phyloP scores from a whole-genome alignment of 164 flowering plant genomes.

The Saururus chinensis region DNA sequence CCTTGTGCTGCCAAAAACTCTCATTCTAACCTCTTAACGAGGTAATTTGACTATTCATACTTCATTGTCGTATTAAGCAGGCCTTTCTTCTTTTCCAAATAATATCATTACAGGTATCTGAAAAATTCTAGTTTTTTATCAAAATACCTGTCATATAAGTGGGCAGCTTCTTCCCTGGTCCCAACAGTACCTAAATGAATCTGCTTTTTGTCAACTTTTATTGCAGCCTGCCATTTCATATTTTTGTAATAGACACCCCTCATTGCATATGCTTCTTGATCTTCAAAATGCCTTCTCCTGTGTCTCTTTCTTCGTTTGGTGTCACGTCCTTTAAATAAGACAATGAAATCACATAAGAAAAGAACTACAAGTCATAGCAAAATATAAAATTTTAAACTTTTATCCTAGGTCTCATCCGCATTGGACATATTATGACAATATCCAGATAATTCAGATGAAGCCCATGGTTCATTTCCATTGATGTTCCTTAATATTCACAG shows the following conservation, averaged over 20 bases:
- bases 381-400: background rate
- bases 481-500: too few species aligned
- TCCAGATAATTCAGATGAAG: too few species aligned
- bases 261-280: conserved; percentile 72
- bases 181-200: conserved; percentile 95
- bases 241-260: conserved; percentile 97
- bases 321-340: conserved; percentile 22
- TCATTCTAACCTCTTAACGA: too few species aligned
- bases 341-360: background rate
- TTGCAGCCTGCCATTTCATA: conserved; percentile 99
- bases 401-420: background rate
- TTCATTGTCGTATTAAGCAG: too few species aligned
- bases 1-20: too few species aligned
- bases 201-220: conserved; percentile 94
- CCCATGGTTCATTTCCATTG: too few species aligned
- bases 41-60: too few species aligned
- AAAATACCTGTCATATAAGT: conserved; percentile 82
- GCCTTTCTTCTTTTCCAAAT: too few species aligned
- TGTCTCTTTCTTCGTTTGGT: conserved; percentile 78
- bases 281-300: conserved; percentile 56
- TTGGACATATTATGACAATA: too few species aligned
- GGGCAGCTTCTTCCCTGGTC: conserved; percentile 92
- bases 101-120: too few species aligned
- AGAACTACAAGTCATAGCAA: background rate
- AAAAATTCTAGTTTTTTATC: too few species aligned